Base-by-base conservation (phyloP, 2,329 filamentous ascomycete genomes). In the Metarhizium rileyi region DNA sequence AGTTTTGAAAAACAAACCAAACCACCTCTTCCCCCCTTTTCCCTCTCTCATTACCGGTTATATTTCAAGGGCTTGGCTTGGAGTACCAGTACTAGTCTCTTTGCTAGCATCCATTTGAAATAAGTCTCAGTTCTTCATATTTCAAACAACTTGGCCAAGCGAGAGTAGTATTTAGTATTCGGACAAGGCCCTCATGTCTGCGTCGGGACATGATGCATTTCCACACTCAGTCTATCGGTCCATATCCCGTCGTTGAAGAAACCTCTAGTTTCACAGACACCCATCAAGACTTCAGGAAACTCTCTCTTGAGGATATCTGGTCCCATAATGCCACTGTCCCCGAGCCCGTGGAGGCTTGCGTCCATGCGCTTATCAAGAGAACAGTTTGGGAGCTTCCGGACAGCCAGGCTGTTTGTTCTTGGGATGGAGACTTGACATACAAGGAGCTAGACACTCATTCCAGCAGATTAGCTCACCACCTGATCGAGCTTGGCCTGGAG, bases 401-500 rank as follows among this genome's bases (percentile, higher is more conserved):
- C 4, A 27, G 40, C 16, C 44, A 44, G 4, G 48, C 51, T n/a
- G 35, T 53, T 20, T 43, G 40, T n/a, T 47, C 48, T 9, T 45
- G 48, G 45, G 51, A 53, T 38, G 51, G 48, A 4, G 40, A 48
- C 20, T 43, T 53, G 26, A 46, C 48, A 12, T 53, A 50, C 20
- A n/a, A 25, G 3, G 30, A 53, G 35, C 42, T 53, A 16, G 42
- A 50, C 14, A n/a, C 33, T 14, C 16, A 46, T 7, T 47, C 51
- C 4, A 53, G 44, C 36, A 44, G 33, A 4, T 27, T 53, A 7
- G 48, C 51, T 5, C 23, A 42, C 22, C 41, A 25, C 16, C 45
- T 51, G 3, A 9, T 47, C 6, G 44, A 43, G 8, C 23, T 42
- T 25, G 48, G 42, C 5, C 36, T 53, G 12, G n/a, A 8, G 8